phyloP scores from a whole-genome alignment of 2,329 filamentous ascomycete species.

The Bipolaris victoriae region DNA sequence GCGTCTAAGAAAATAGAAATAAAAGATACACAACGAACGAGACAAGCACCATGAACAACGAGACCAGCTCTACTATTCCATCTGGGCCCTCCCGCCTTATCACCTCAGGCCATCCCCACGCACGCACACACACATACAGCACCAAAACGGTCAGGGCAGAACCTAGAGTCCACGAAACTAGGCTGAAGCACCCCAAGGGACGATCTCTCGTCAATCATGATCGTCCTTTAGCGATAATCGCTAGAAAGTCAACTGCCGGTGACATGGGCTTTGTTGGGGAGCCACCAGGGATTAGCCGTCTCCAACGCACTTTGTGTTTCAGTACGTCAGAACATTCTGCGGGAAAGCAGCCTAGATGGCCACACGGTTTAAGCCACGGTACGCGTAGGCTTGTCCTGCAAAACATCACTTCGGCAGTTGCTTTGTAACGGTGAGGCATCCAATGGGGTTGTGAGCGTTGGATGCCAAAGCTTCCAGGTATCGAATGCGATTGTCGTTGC shows the following conservation, averaged over 20 bases:
- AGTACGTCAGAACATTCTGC: slow-evolving; percentile 9
- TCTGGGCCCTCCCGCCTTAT: slow-evolving; percentile 13
- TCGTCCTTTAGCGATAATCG: neutral
- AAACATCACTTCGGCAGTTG: neutral
- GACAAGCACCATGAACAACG: neutral
- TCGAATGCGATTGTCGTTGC: neutral
- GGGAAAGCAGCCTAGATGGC: neutral
- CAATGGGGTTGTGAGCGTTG: neutral
- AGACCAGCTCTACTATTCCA: slow-evolving; percentile 14
- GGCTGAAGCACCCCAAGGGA: slow-evolving; percentile 16
- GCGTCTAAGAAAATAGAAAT: slow-evolving; percentile 1
- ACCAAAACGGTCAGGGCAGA: slow-evolving; percentile 3
- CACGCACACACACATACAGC: slow-evolving; percentile 1
- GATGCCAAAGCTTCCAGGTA: neutral
- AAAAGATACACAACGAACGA: neutral
- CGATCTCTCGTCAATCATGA: neutral
- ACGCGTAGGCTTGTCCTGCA: neutral
- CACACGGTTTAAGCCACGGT: neutral
- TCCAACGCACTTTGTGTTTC: slow-evolving; percentile 18
- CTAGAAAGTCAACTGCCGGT: slow-evolving; percentile 4
- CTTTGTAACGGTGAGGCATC: neutral
- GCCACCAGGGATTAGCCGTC: neutral
- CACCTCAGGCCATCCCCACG: neutral
- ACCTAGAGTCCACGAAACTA: slow-evolving; percentile 17
- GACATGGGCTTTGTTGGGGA: neutral